Conservation (phyloP, 768 basidiomycete species). For the Suillus weaverae region DNA sequence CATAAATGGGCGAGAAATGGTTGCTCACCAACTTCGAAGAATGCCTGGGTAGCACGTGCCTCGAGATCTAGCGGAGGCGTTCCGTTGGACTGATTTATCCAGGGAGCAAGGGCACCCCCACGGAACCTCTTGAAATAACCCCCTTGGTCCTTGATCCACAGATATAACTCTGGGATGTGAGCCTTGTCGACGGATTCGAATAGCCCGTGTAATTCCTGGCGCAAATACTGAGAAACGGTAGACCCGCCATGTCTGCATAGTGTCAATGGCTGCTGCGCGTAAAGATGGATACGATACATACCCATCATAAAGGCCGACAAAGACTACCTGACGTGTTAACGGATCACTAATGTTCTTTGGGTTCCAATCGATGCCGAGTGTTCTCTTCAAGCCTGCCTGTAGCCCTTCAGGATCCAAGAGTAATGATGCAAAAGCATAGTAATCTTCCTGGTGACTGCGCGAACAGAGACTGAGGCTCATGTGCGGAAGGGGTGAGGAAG, state of each 20-base stretch:
- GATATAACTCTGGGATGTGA: slow-evolving; percentile 71
- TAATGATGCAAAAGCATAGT: slow-evolving; percentile 72
- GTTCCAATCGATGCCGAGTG: slow-evolving; percentile 71
- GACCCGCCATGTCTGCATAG: slow-evolving; percentile 83
- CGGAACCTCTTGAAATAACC: slow-evolving; percentile 91
- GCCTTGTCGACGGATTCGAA: slow-evolving; percentile 77
- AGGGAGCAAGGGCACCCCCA: slow-evolving; percentile 76
- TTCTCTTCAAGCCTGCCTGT: slow-evolving; percentile 58
- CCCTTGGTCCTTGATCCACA: slow-evolving; percentile 76
- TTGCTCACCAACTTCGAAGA: slow-evolving; percentile 66
- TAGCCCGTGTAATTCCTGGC: slow-evolving; percentile 81
- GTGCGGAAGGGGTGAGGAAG: slow-evolving; percentile 1
- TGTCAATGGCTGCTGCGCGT: slow-evolving; percentile 3
- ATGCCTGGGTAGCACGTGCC: slow-evolving; percentile 82
- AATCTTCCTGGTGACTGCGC: slow-evolving; percentile 86
- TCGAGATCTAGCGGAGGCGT: slow-evolving; percentile 65
- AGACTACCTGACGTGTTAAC: slow-evolving; percentile 74
- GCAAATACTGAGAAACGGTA: slow-evolving; percentile 83
- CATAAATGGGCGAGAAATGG: slow-evolving; percentile 2
- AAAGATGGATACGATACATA: slow-evolving; percentile 33
- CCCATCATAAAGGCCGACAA: slow-evolving; percentile 93
- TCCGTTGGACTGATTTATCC: slow-evolving; percentile 42
- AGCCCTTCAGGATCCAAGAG: slow-evolving; percentile 78
- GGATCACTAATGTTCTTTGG: slow-evolving; percentile 51
- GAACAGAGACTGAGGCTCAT: slow-evolving; percentile 1